Base-by-base conservation (phyloP, 345 rosid genomes). In the Brassica rapa region DNA sequence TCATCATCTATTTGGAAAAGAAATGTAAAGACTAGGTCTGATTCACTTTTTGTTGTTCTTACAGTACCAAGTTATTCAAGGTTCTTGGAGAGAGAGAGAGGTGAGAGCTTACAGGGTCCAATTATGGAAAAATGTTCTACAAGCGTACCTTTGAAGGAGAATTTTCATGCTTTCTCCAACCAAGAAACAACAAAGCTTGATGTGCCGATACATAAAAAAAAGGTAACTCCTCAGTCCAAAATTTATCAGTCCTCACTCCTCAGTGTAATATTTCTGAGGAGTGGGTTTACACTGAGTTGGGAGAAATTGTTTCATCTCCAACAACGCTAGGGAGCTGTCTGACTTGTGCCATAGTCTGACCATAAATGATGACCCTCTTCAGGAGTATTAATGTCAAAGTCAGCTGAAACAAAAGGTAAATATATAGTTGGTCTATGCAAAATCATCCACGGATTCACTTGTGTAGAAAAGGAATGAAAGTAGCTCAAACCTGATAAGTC, bases 401-500 rank as follows among this genome's bases (percentile, higher is more conserved):
- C 61, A 68, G 70, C 78, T 53, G 67, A 71, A 80, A 56, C 29
- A 80, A 72, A 23, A 23, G 8, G 63, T 23, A 57, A 65, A 21
- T 8, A 10, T 66, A 29, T 32, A 66, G 39, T 59, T 71, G 19
- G 68, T 66, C 73, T 41, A 29, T 37, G 68, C 53, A 72, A 65
- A 43, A 62, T 72, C 68, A 66, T 66, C 11, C 62, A 60, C 10
- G 5, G 23, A 59, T 43, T 57, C 11, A 7, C 19, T 49, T 49
- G 19, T 49, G 19, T 49, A n/a, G 56, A 67, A 35, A 30, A 30
- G 23, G 60, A 69, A 73, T 73, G 30, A 57, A 39, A 70, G 35
- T 11, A 55, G 68, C 56, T 83, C 85, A 74, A 81, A 87, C 90
- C 88, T 80, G 80, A 70, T 30, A 49, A 82, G 57, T 7, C 70